Conservation (phyloP, 78 protist genomes). For the Goniomonas avonlea region DNA sequence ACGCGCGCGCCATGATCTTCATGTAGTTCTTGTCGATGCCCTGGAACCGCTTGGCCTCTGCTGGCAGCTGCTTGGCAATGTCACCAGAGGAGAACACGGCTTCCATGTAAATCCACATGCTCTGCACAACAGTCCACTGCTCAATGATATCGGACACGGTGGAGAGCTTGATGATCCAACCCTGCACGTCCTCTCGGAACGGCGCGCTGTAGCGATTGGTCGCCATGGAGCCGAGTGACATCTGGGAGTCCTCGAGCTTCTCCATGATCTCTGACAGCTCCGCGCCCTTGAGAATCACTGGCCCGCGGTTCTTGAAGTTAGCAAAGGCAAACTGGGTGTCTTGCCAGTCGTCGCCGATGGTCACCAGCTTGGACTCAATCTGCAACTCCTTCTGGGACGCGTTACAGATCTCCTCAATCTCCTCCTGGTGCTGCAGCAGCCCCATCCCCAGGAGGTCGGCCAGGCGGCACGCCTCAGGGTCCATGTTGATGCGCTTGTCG, state of each 20-base stretch:
- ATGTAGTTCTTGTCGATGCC: constrained; percentile 66
- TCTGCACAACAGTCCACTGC: constrained; percentile 74
- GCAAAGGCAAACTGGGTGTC: constrained; percentile 40
- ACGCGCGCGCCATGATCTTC: constrained; percentile 64
- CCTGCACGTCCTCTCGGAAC: constrained; percentile 39
- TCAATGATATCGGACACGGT: constrained; percentile 55
- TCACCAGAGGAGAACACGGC: constrained; percentile 83
- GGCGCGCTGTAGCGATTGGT: constrained; percentile 57
- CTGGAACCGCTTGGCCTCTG: constrained; percentile 69
- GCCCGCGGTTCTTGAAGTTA: constrained; percentile 65
- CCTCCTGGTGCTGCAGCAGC: constrained; percentile 44
- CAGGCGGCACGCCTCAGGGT: constrained; percentile 48
- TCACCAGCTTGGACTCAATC: constrained; percentile 51
- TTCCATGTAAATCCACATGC: constrained; percentile 76
- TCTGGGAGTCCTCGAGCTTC: constrained; percentile 66
- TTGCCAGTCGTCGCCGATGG: constrained; percentile 39
- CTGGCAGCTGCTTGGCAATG: constrained; percentile 73
- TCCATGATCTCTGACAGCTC: constrained; percentile 46
- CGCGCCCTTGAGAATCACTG: constrained; percentile 42
- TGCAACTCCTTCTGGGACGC: constrained; percentile 62
- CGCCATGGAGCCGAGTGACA: constrained; percentile 51
- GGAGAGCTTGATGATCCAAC: constrained; percentile 38
- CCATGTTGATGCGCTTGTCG: constrained; percentile 9
- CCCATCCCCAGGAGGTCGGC: constrained; percentile 39
- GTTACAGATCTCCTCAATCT: constrained; percentile 62